Evolutionary conservation across 345 rosid species (phyloP).

Genomic region (Schrenkiella parvula): DNA sequence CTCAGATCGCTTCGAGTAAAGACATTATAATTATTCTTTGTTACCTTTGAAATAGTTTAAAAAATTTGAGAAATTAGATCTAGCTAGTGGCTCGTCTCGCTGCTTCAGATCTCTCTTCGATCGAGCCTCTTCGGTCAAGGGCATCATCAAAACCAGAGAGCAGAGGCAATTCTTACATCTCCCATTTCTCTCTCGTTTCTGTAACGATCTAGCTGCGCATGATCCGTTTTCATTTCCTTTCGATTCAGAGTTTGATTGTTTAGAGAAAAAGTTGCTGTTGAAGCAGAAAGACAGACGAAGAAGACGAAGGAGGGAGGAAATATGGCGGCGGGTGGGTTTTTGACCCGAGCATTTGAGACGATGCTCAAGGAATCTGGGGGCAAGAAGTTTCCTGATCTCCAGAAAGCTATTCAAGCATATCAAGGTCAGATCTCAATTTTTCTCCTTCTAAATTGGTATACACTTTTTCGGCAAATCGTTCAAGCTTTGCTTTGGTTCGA

Average conservation of each 20-base stretch:
- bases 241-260: constrained; percentile 6
- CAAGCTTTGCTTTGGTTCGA: not conserved
- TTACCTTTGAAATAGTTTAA: not conserved
- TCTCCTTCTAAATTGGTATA: not conserved
- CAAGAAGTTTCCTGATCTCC: constrained; percentile 85
- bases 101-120: constrained; percentile 34
- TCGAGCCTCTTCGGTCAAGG: constrained; percentile 25
- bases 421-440: constrained; percentile 53
- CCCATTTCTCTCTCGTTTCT: constrained; percentile 15
- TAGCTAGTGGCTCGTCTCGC: constrained; percentile 22
- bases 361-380: constrained; percentile 90
- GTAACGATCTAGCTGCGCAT: constrained; percentile 1
- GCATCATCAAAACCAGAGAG: not conserved
- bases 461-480: not conserved
- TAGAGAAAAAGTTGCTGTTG: constrained; percentile 16
- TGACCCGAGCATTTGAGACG: constrained; percentile 89
- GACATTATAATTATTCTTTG: too few relatives aligned
- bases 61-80: constrained; percentile 17
- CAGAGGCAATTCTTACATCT: constrained; percentile 15
- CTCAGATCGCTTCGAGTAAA: not conserved
- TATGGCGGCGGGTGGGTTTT: constrained; percentile 93
- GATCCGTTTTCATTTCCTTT: not conserved
- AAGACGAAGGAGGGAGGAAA: not conserved
- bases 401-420: constrained; percentile 71
- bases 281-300: not conserved